These are phyloP conservation scores for Phytophthora colocasiae DNA, from an alignment of 352 stramenopile genomes.

Conservation along the genomic window DNA sequence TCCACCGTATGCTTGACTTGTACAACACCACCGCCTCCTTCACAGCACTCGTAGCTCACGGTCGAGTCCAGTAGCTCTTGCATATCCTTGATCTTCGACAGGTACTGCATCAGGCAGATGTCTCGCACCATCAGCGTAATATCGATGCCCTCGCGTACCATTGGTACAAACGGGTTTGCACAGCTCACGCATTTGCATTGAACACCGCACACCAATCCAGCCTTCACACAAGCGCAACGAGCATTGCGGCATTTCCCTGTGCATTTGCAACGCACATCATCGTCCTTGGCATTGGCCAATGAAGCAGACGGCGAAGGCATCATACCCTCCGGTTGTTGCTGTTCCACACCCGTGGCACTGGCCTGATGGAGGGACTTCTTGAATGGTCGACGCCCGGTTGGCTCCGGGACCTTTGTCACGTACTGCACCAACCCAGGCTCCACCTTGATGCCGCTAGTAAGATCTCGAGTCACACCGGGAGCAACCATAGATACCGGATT, in stretches of 20 bases:
- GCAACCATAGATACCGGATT: constrained; percentile 22
- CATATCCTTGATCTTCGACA: constrained; percentile 89
- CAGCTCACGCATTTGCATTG: constrained; percentile 85
- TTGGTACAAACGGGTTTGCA: constrained; percentile 82
- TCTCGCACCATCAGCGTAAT: constrained; percentile 73
- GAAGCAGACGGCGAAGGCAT: constrained; percentile 3
- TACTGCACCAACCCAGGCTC: constrained; percentile 44
- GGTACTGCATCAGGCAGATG: constrained; percentile 83
- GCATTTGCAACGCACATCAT: constrained; percentile 72
- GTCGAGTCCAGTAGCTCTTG: constrained; percentile 78
- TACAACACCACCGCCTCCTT: constrained; percentile 51
- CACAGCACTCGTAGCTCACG: constrained; percentile 73
- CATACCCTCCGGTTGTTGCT: constrained; percentile 17
- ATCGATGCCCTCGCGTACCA: constrained; percentile 72
- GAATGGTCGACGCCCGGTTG: constrained; percentile 65
- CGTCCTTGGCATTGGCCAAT: constrained; percentile 40
- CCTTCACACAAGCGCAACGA: constrained; percentile 83
- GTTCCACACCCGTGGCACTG: constrained; percentile 8
- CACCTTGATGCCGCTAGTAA: constrained; percentile 29
- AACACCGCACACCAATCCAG: constrained; percentile 74
- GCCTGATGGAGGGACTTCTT: constrained; percentile 75
- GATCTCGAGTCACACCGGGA: constrained; percentile 8
- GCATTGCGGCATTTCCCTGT: constrained; percentile 87
- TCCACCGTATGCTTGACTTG: constrained; percentile 76
- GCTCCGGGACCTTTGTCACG: constrained; percentile 60